Evolutionary conservation across 371 early-diverging fungal species (phyloP).

Genomic region (Mortierella sp.): DNA sequence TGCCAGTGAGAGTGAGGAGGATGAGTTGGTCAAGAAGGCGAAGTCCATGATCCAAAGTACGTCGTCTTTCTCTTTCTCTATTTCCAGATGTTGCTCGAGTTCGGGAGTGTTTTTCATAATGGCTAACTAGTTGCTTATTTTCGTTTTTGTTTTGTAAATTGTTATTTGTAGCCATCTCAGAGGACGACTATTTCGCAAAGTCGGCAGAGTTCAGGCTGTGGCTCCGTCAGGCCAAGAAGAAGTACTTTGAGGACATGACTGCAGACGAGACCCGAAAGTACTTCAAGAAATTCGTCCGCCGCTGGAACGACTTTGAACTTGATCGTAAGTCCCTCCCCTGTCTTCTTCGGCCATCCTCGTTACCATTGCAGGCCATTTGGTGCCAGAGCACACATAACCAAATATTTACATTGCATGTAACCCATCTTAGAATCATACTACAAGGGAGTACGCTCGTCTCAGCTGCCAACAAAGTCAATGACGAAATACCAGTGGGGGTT

Average conservation of each 20-base stretch:
- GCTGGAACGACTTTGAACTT: slow-evolving; percentile 79
- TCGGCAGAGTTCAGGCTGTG: slow-evolving; percentile 86
- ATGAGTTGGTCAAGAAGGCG: slow-evolving; percentile 49
- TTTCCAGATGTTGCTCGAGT: no score
- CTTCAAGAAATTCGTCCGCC: slow-evolving; percentile 84
- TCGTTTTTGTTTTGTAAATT: background rate
- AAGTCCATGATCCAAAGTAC: slow-evolving; percentile 55
- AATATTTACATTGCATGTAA: no score
- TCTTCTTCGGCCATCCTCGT: background rate
- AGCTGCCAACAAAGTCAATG: slow-evolving; percentile 69
- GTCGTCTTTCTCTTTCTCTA: background rate
- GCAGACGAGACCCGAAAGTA: slow-evolving; percentile 77
- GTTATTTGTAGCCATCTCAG: slow-evolving; percentile 43
- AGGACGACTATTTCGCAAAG: slow-evolving; percentile 83
- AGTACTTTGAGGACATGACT: slow-evolving; percentile 81
- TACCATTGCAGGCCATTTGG: background rate
- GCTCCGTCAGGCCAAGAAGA: slow-evolving; percentile 80
- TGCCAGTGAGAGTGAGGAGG: slow-evolving; percentile 37
- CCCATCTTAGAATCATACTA: slow-evolving; percentile 71
- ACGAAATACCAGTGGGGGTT: slow-evolving; percentile 87
- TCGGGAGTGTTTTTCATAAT: background rate
- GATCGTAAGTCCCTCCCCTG: slow-evolving; percentile 62
- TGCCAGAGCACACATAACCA: no score
- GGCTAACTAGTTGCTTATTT: background rate
- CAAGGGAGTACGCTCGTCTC: slow-evolving; percentile 75